Evolutionary conservation across 78 protist genomes (phyloP).

Genomic region (Dictyostelium citrinum): DNA sequence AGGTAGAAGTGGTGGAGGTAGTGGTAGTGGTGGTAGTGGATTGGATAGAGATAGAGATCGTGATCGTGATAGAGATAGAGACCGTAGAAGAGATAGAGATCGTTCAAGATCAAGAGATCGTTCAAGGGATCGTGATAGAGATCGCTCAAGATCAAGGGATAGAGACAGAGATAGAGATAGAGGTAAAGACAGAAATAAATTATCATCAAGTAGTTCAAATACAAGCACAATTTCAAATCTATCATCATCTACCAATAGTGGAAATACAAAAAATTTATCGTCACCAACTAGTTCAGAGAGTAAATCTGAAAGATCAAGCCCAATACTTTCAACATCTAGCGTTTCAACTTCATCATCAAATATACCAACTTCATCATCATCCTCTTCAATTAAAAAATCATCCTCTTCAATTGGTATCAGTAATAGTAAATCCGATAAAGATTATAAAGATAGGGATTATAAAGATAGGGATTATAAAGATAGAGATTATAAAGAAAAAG

Average conservation of each 20-base stretch:
- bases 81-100: slow-evolving; percentile 17
- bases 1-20: background rate
- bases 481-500: background rate
- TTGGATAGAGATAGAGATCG: slow-evolving; percentile 3
- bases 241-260: too few relatives aligned
- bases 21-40: background rate
- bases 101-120: slow-evolving; percentile 28
- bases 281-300: slow-evolving; percentile 2
- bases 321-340: background rate
- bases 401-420: background rate
- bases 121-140: slow-evolving; percentile 6
- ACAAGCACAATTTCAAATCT: background rate
- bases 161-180: background rate
- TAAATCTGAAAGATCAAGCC: background rate
- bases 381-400: background rate
- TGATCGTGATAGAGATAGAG: background rate
- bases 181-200: background rate
- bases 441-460: background rate
- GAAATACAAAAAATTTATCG: background rate
- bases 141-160: background rate
- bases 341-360: background rate
- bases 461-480: background rate
- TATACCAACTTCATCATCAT: background rate
- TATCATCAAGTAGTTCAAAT: slow-evolving; percentile 19
- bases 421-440: background rate